Percentiles rank a stretch among this genome's conserved stretches.
phyloP scores from a whole-genome alignment of 345 rosid species.

The Capsella bursapastoris region DNA sequence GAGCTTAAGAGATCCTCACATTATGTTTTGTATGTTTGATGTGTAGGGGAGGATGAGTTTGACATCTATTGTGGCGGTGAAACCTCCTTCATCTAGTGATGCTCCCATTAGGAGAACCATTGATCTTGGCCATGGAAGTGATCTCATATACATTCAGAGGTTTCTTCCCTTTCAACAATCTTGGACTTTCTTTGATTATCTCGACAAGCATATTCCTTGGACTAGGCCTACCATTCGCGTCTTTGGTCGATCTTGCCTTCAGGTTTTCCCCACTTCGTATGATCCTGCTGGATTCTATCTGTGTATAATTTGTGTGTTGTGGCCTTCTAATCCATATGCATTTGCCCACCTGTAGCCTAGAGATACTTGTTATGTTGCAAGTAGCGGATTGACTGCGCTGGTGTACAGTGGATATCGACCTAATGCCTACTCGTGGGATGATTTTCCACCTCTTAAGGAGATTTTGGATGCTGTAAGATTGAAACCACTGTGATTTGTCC shows the following conservation, averaged over 20 bases:
- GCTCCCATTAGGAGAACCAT: constrained; percentile 38
- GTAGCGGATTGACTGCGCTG: constrained; percentile 60
- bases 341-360: constrained; percentile 59
- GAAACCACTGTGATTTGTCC: neutral
- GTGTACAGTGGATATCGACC: constrained; percentile 80
- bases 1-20: too few relatives aligned
- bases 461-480: constrained; percentile 65
- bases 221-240: constrained; percentile 76
- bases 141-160: constrained; percentile 61
- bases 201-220: constrained; percentile 83
- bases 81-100: constrained; percentile 10
- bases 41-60: constrained; percentile 47
- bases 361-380: constrained; percentile 84
- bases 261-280: constrained; percentile 49
- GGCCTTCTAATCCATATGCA: constrained; percentile 27
- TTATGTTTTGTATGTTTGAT: neutral
- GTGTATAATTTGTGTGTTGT: neutral
- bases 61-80: constrained; percentile 31
- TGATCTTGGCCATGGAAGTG: constrained; percentile 75
- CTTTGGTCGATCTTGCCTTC: constrained; percentile 69
- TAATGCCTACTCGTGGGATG: constrained; percentile 74
- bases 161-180: constrained; percentile 58
- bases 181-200: constrained; percentile 73
- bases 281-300: too few relatives aligned
- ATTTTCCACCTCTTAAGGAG: constrained; percentile 80